Conservation (phyloP, 768 basidiomycete genomes). For the Naematelia encephala region DNA sequence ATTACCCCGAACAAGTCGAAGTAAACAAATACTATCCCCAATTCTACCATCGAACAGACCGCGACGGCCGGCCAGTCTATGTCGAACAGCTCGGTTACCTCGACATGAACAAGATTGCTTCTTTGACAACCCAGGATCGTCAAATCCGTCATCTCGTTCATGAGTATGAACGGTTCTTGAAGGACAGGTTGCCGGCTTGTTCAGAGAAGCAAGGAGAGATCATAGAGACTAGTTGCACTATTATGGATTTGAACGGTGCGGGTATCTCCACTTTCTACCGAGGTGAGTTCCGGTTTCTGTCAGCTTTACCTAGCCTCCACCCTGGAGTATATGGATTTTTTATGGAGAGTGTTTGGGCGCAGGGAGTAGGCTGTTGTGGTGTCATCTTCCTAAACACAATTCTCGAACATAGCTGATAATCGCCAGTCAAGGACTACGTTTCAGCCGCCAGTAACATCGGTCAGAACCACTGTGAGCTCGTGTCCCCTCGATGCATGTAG, state of each 20-base stretch:
- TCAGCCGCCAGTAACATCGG: constrained; percentile 70
- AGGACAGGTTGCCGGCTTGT: constrained; percentile 74
- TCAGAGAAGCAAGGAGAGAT: constrained; percentile 66
- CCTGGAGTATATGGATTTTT: too few species aligned
- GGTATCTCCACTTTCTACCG: constrained; percentile 73
- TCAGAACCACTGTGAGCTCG: constrained; percentile 66
- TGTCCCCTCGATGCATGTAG: not conserved
- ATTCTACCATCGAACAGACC: constrained; percentile 94
- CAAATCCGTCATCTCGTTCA: constrained; percentile 81
- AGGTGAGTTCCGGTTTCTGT: constrained; percentile 50
- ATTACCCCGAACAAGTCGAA: constrained; percentile 73
- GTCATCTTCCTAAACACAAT: too few species aligned
- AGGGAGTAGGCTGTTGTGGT: too few species aligned
- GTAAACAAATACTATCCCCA: constrained; percentile 94
- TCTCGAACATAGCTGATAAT: not conserved
- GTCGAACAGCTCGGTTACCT: constrained; percentile 88
- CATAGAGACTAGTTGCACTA: constrained; percentile 95
- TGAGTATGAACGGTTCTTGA: constrained; percentile 88
- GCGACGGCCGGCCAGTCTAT: constrained; percentile 93
- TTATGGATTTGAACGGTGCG: constrained; percentile 75
- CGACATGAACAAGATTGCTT: constrained; percentile 78
- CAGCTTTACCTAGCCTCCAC: too few species aligned
- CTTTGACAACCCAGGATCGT: constrained; percentile 77
- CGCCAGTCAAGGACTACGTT: constrained; percentile 77
- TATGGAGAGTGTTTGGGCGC: too few species aligned